Conservation (phyloP, 2,329 filamentous ascomycete genomes). For the Alternaria burnsii region DNA sequence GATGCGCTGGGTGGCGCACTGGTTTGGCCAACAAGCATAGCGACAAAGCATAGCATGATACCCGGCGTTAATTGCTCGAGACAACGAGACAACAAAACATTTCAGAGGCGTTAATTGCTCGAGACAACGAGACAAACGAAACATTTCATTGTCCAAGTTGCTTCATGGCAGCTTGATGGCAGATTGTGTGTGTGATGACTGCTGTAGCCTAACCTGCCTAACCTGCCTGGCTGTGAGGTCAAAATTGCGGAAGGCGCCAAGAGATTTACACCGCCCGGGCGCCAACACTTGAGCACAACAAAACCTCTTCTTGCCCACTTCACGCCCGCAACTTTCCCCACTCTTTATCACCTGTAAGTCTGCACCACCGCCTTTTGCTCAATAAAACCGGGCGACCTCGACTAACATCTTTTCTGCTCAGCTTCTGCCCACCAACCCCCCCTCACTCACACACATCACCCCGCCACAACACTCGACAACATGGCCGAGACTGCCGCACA, state of each 20-base stretch:
- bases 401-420: constrained; percentile 27
- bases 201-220: constrained; percentile 2
- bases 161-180: not conserved
- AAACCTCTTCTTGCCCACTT: constrained; percentile 46
- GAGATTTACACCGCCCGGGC: constrained; percentile 37
- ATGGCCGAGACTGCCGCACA: constrained; percentile 66
- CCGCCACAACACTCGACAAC: constrained; percentile 45
- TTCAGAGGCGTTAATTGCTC: constrained; percentile 37
- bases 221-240: constrained; percentile 18
- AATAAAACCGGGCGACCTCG: constrained; percentile 21
- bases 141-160: not conserved
- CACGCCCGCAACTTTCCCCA: constrained; percentile 38
- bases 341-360: constrained; percentile 38
- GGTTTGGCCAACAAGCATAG: constrained; percentile 44
- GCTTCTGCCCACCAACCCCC: constrained; percentile 36
- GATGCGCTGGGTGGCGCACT: constrained; percentile 40
- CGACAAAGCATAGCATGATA: constrained; percentile 49
- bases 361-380: constrained; percentile 25
- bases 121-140: not conserved
- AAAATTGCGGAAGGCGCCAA: constrained; percentile 30
- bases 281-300: constrained; percentile 46
- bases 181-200: constrained; percentile 11
- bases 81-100: too few species aligned
- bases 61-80: constrained; percentile 36
- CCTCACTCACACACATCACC: constrained; percentile 30